Evolutionary conservation across 2,329 filamentous ascomycete genomes (phyloP), one percentile per base, ranked within the genome.

Genomic region (Cladosporium halotolerans): DNA sequence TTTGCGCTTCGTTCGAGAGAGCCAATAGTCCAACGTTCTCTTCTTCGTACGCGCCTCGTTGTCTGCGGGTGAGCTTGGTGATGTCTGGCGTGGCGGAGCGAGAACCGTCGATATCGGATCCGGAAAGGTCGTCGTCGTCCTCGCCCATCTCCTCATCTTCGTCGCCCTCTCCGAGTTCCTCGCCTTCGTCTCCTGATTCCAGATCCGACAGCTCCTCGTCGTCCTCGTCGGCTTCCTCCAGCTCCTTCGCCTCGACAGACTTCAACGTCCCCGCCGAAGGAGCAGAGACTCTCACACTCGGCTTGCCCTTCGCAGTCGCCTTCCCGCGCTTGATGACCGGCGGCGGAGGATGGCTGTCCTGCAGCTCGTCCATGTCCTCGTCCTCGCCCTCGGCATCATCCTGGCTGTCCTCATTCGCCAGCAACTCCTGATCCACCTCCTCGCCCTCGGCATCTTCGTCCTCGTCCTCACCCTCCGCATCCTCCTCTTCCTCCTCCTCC

Each of bases 11-110:
- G 71, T 84, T 84, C 8, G 79, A 80, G 8, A 84, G 70, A 45
- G 69, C 72, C 68, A 76, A 76, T 61, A 73, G 71, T 56, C 57
- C 74, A 43, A 64, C 75, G 28, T 62, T 59, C 58, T 70, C 77
- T 49, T 63, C 76, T 50, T 81, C 76, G 39, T 78, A 71, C 50
- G 76, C 76, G 2, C 82, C 82, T 52, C 84, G 73, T 70, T 89
- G 85, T 47, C 85, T 75, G 62, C 84, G 82, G 13, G 85, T 89
- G 69, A 87, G 74, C 64, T 83, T 85, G 66, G 73, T 82, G 19
- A 82, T 69, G 63, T 88, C 83, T 3, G 82, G 81, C 1, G 82
- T 84, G 39, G 78, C 78, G 45, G 72, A 75, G 57, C 79, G 71
- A 52, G 78, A 81, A 45, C 76, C 73, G 49, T 72, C 74, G 42